Percentiles rank a stretch among this genome's conserved stretches.
Evolutionary conservation across 2,329 filamentous ascomycete species (phyloP).

Genomic region (Xylaria sp.): DNA sequence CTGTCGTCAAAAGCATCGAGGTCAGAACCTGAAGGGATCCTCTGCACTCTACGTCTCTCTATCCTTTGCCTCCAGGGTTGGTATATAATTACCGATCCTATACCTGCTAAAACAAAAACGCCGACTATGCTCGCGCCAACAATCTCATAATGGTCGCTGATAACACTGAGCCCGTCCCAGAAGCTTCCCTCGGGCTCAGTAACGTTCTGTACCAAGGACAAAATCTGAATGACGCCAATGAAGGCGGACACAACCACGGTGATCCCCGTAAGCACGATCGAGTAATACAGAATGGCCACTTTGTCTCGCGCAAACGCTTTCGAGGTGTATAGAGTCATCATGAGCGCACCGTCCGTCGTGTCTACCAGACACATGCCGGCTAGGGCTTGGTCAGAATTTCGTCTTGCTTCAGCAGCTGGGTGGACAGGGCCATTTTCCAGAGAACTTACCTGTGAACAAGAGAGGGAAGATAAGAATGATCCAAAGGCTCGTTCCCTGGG

Average conservation of each 20-base stretch:
- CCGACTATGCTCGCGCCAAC: conserved; percentile 89
- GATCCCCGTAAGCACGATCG: conserved; percentile 83
- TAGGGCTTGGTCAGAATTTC: conserved; percentile 44
- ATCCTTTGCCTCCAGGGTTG: conserved; percentile 75
- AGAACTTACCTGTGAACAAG: conserved; percentile 77
- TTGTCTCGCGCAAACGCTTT: conserved; percentile 80
- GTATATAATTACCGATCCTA: conserved; percentile 78
- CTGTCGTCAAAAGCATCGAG: conserved; percentile 19
- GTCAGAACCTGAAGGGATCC: conserved; percentile 28
- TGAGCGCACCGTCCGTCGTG: conserved; percentile 90
- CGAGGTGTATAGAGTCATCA: conserved; percentile 93
- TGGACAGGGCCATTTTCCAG: background rate
- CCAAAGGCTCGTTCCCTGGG: conserved; percentile 90
- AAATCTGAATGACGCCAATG: conserved; percentile 85
- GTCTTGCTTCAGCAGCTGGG: background rate
- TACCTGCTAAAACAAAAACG: conserved; percentile 80
- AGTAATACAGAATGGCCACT: conserved; percentile 95
- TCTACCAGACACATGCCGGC: conserved; percentile 96
- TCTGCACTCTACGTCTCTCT: conserved; percentile 46
- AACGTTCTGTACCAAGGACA: conserved; percentile 81
- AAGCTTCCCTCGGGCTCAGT: conserved; percentile 79
- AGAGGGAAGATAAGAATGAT: conserved; percentile 91
- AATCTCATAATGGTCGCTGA: conserved; percentile 84
- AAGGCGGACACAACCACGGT: conserved; percentile 86
- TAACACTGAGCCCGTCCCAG: conserved; percentile 85